These are phyloP conservation scores for Sophora flavescens DNA, from an alignment of 306 rosid genomes.

Conservation along the genomic window DNA sequence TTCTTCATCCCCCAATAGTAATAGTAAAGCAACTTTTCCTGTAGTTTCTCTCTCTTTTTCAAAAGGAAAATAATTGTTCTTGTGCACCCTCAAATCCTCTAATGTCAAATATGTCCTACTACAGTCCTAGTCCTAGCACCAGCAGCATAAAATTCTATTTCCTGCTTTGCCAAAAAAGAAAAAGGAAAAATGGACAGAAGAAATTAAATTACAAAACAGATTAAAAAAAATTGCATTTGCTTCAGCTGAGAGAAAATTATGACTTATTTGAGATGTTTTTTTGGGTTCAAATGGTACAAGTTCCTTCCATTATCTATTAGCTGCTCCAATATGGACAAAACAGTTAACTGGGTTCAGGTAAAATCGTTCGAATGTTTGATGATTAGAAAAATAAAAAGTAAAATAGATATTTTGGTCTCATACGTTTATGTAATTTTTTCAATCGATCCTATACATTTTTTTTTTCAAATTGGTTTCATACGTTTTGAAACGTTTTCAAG, in stretches of 20 bases:
- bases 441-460: too few species aligned
- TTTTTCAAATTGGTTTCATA: too few species aligned
- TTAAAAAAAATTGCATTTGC: not conserved
- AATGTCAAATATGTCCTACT: conserved; percentile 19
- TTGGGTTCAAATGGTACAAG: not conserved
- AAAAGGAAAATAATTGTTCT: too few species aligned
- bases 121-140: too few species aligned
- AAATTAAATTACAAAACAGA: not conserved
- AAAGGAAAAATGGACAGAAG: not conserved
- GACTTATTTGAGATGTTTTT: not conserved
- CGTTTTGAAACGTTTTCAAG: too few species aligned
- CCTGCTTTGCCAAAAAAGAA: not conserved
- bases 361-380: not conserved
- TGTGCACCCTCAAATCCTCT: not conserved
- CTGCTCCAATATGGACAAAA: not conserved
- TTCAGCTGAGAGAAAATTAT: not conserved
- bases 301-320: not conserved
- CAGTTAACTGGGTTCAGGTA: not conserved
- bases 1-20: not conserved
- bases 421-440: too few species aligned
- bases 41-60: too few species aligned
- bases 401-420: too few species aligned
- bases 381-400: too few species aligned
- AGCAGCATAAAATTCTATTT: not conserved
- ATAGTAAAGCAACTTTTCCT: not conserved